These are phyloP conservation scores for Cladosporium cucumerinum DNA, from an alignment of 2,329 filamentous ascomycete genomes.

Conservation along the genomic window DNA sequence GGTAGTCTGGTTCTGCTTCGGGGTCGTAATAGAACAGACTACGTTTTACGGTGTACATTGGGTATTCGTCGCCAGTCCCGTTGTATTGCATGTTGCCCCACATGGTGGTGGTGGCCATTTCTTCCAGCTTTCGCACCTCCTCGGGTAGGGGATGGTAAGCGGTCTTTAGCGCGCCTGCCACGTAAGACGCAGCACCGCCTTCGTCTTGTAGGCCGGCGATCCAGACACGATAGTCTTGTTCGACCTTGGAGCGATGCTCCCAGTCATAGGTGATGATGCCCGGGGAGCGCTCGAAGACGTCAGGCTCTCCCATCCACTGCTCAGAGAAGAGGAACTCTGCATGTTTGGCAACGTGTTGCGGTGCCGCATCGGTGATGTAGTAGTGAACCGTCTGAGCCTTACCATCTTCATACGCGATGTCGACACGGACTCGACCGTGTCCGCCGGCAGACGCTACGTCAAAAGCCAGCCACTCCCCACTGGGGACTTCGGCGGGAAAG, in stretches of 20 bases:
- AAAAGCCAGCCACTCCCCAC: conserved; percentile 34
- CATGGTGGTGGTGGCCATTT: conserved; percentile 52
- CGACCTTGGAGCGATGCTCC: conserved; percentile 33
- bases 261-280: conserved; percentile 58
- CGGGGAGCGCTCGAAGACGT: conserved; percentile 54
- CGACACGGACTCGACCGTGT: conserved; percentile 50
- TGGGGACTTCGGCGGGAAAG: conserved; percentile 27
- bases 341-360: conserved; percentile 45
- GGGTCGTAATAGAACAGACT: conserved; percentile 59
- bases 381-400: conserved; percentile 56
- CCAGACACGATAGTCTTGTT: conserved; percentile 53
- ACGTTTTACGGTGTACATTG: conserved; percentile 48
- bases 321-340: conserved; percentile 54
- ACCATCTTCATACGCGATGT: conserved; percentile 48
- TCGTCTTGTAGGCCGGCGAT: conserved; percentile 60
- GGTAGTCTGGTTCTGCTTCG: conserved; percentile 40
- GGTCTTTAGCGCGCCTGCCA: conserved; percentile 56
- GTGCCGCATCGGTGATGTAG: conserved; percentile 49
- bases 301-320: conserved; percentile 52
- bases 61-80: conserved; percentile 26
- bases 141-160: conserved; percentile 47
- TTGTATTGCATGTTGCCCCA: conserved; percentile 49
- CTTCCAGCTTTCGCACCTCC: conserved; percentile 53
- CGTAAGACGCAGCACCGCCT: conserved; percentile 55
- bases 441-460: conserved; percentile 42